phyloP scores from a whole-genome alignment of 257 asterid genomes.

The Linderniella brevidens region DNA sequence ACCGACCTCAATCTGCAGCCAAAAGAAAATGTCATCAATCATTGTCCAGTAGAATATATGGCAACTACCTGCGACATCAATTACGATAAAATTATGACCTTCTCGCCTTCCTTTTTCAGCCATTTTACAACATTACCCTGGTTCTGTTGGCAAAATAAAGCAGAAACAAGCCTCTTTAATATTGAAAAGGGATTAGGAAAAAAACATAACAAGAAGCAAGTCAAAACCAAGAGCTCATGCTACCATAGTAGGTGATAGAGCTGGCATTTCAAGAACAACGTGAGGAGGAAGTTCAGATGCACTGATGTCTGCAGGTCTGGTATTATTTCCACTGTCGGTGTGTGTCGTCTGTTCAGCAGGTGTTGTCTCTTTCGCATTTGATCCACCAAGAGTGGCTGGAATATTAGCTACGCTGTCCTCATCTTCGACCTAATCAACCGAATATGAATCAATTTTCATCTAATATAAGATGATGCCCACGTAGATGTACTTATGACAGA shows the following conservation, averaged over 20 bases:
- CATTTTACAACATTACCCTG: slow-evolving; percentile 85
- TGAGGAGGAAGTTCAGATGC: slow-evolving; percentile 89
- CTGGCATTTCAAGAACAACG: slow-evolving; percentile 86
- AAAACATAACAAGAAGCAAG: slow-evolving; percentile 7
- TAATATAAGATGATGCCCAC: not conserved
- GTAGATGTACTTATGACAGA: not conserved
- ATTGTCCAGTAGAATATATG: not conserved
- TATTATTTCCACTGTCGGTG: slow-evolving; percentile 29
- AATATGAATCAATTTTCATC: slow-evolving; percentile 18
- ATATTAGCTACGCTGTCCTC: slow-evolving; percentile 52
- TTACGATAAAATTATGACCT: slow-evolving; percentile 33
- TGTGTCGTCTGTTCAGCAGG: slow-evolving; percentile 26
- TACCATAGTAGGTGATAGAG: slow-evolving; percentile 97
- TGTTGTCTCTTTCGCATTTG: slow-evolving; percentile 31
- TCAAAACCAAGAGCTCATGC: slow-evolving; percentile 8
- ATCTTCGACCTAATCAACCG: slow-evolving; percentile 73
- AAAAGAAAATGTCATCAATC: slow-evolving; percentile 3
- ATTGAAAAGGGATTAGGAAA: slow-evolving; percentile 9
- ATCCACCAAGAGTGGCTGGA: slow-evolving; percentile 37
- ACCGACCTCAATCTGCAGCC: slow-evolving; percentile 84
- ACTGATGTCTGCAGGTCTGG: slow-evolving; percentile 37
- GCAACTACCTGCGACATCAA: slow-evolving; percentile 5
- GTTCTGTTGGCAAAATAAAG: slow-evolving; percentile 31
- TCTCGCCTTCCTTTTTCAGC: slow-evolving; percentile 92
- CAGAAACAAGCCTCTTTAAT: slow-evolving; percentile 13